Evolutionary conservation across 495 filamentous ascomycete species (phyloP), one percentile per base, ranked within the genome.

Genomic region (Rostrohypoxylon terebratum): DNA sequence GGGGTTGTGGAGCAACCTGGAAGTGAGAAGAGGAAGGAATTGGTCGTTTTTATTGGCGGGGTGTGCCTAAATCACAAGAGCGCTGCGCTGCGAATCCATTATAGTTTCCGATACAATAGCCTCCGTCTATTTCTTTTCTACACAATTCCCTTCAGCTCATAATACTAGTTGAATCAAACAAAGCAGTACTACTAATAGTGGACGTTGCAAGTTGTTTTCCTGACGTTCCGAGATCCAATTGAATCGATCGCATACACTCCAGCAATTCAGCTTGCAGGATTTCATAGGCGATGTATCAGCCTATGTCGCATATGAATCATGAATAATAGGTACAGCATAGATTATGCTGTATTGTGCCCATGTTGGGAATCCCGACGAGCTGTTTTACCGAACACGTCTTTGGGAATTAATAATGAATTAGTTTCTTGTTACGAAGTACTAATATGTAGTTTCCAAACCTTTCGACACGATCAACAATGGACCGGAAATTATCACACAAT

Each of bases 401-500:
- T 28, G 13, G 36, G n/a, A 23, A 58, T 16, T 14, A 20, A 10
- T 2, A 62, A 21, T 48, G 33, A 38, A 42, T 36, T n/a, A 21
- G 33, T 45, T 20, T 28, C 16, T 60, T 14, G n/a, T 36, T 18
- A n/a, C n/a, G n/a, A n/a, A n/a, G n/a, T n/a, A n/a, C n/a, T n/a
- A n/a, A n/a, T n/a, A n/a, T n/a, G n/a, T n/a, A 10, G 4, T 21
- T 36, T n/a, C 33, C 33, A 9, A 34, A 1, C n/a, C 34, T n/a
- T 11, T n/a, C 42, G 44, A 69, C 18, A 20, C 59, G 62, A 62
- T 62, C 61, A 55, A 28, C 57, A 51, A 38, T 59, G 9, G 28
- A 13, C 33, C 66, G 66, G 71, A 73, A 53, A 73, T 73, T 69
- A 66, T 73, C 23, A 21, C 54, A 61, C 50, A 63, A 54, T 33